Conservation (phyloP, 306 rosid genomes). For the Medicago truncatula region MtrunA17r5.0-ANR NC_053046.1:43393501-43394000, state of each 20-base stretch:
- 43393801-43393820: constrained; percentile 57
- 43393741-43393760: constrained; percentile 43
- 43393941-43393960: constrained; percentile 61
- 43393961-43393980: constrained; percentile 74
- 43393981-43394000: constrained; percentile 49
- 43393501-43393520: not conserved
- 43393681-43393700: constrained; percentile 37
- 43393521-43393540: not conserved
- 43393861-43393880: constrained; percentile 45
- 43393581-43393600: constrained; percentile 50
- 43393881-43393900: constrained; percentile 30
- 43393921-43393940: constrained; percentile 46
- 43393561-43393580: constrained; percentile 52
- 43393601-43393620: constrained; percentile 46
- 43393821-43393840: constrained; percentile 39
- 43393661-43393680: constrained; percentile 44
- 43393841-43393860: constrained; percentile 44
- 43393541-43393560: constrained; percentile 19
- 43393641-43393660: constrained; percentile 42
- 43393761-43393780: constrained; percentile 41
- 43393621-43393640: constrained; percentile 51
- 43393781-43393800: constrained; percentile 51
- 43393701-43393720: constrained; percentile 38
- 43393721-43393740: constrained; percentile 39
- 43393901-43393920: constrained; percentile 39